Percentiles rank a stretch among this genome's conserved stretches.
Conservation (phyloP, 257 asterid genomes). For the Solanum ossicruentum region DNA sequence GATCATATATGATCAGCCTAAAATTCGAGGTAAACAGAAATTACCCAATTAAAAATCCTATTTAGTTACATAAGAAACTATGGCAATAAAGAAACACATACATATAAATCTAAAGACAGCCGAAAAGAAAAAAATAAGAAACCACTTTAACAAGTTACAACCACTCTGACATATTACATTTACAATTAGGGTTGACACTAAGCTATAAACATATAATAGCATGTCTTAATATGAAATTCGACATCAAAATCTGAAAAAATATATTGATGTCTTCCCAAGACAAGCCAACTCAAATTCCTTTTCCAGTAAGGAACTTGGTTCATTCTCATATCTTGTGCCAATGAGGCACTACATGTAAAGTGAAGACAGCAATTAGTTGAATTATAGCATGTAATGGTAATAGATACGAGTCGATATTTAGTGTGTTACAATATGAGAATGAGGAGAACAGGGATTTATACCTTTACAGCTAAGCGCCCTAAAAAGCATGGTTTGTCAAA, state of each 20-base stretch:
- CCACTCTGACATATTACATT: background rate
- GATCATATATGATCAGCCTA: background rate
- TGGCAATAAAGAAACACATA: background rate
- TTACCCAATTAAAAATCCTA: background rate
- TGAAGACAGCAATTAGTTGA: background rate
- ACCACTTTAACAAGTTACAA: background rate
- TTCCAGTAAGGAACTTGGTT: background rate
- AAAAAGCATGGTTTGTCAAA: conserved; percentile 95
- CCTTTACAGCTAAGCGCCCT: conserved; percentile 77
- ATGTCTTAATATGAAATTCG: background rate
- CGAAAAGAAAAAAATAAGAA: background rate
- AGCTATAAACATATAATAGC: background rate
- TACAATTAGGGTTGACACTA: background rate
- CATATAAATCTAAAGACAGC: background rate
- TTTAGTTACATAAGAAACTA: background rate
- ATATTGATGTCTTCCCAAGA: background rate
- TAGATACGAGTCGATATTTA: background rate
- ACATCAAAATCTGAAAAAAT: background rate
- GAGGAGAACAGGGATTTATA: conserved; percentile 3
- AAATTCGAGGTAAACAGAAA: background rate
- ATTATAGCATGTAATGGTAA: background rate
- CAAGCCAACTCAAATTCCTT: background rate
- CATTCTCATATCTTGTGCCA: background rate
- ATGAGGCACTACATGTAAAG: background rate
- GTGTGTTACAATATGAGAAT: background rate